Conservation (phyloP, 2,329 filamentous ascomycete species). For the Aspergillus intermedius region DNA sequence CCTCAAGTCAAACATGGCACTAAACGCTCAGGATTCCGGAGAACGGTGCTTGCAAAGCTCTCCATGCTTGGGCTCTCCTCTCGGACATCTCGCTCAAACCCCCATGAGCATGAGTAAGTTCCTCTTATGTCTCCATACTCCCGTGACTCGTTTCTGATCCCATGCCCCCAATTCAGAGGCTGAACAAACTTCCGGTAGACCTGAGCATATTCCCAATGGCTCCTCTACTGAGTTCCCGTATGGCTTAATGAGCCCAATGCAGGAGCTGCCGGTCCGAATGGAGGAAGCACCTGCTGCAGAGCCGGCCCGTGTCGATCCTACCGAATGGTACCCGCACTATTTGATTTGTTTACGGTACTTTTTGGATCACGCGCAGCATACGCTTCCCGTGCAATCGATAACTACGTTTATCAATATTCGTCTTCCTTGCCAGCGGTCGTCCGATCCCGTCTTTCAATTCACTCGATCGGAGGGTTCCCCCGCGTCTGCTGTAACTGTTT, state of each 20-base stretch:
- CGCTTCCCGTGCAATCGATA: conserved; percentile 70
- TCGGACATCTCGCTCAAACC: conserved; percentile 14
- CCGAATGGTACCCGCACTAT: conserved; percentile 87
- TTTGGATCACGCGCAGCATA: conserved; percentile 78
- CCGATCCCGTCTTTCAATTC: conserved; percentile 35
- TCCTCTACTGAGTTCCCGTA: conserved; percentile 4
- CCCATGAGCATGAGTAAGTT: conserved; percentile 21
- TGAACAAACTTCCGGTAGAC: conserved; percentile 22
- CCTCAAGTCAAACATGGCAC: conserved; percentile 18
- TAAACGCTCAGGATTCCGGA: conserved; percentile 24
- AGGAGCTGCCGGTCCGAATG: conserved; percentile 7
- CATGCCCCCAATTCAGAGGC: conserved; percentile 21
- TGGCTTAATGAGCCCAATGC: conserved; percentile 9
- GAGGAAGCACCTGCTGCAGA: conserved; percentile 14
- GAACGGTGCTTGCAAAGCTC: conserved; percentile 26
- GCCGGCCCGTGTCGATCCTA: conserved; percentile 53
- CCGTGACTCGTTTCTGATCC: conserved; percentile 6
- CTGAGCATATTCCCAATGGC: conserved; percentile 6
- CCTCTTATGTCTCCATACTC: background rate
- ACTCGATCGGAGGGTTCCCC: conserved; percentile 27
- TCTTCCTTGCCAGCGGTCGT: conserved; percentile 69
- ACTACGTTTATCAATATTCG: conserved; percentile 88
- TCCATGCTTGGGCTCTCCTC: conserved; percentile 20
- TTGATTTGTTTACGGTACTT: conserved; percentile 84
- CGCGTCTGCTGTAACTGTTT: conserved; percentile 41